Evolutionary conservation across 1,284 basidiomycete genomes (phyloP), one percentile per base, ranked within the genome.

Genomic region (Peniophora sp.): DNA sequence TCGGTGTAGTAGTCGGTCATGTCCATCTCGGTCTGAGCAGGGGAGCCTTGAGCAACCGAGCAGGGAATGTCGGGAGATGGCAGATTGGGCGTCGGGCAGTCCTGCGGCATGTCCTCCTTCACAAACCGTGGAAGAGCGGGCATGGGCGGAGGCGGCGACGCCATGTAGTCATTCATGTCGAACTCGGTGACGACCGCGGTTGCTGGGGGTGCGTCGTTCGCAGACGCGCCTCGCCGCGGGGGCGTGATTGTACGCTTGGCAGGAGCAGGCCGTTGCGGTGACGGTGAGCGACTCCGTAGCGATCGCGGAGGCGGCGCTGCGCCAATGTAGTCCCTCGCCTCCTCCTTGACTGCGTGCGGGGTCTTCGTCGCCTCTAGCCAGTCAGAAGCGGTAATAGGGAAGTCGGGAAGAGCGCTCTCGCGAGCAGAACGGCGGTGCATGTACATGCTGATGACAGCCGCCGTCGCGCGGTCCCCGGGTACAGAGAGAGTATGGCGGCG

Each of bases 151-250:
- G 14, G 20, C 14, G 44, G 10, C 19, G 44, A 22, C 9, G 23
- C 3, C 20, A 23, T 23, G 23, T 45, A 45, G 12, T 45, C 44
- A 10, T 22, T 25, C 20, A 45, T 24, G 44, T 45, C 44, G 24
- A 45, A 45, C 44, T 45, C 44, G 44, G 44, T 45, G 9, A 45
- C 44, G 14, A n/a, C 44, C 9, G 44, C 44, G n/a, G 44, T 45
- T 41, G 38, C 38, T 5, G 19, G 19, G 5, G n/a, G 8, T 8
- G n/a, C 38, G n/a, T 41, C 38, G 19, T 41, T 8, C 38, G n/a
- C 5, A 5, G 38, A 20, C 8, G 5, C 6, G 12, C 27, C 27
- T 12, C 27, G 27, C 27, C 27, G 27, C 5, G 27, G 27, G 5
- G 12, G 27, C 27, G 27, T 32, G 27, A 6, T 12, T 32, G 12